Evolutionary conservation across 805 yeast genomes (phyloP), one percentile per base, ranked within the genome.

Genomic region (Ogataea trehaloabstinens): DNA sequence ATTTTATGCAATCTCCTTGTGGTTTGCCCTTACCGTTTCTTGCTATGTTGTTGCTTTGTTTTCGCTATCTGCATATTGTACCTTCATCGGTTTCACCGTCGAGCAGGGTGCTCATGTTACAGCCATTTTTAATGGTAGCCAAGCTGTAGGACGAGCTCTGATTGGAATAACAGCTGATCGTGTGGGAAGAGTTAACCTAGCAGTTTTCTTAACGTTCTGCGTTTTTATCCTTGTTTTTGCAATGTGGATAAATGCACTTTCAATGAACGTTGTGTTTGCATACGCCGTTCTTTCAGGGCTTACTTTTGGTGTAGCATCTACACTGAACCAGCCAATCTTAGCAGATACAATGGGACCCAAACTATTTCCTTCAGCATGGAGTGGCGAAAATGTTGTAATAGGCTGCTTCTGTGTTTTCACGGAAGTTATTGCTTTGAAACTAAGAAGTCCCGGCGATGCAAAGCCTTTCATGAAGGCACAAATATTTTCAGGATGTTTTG

Each of bases 401-500:
- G 64, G 64, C 4, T 28, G 57, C 4, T 57, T 67, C 25, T 36
- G 50, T 31, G 37, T 59, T 25, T 51, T 54, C 22, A 50, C 53
- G 16, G 67, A 63, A 41, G 58, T 59, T 21, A 57, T 53, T 15
- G 61, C 62, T 0, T 39, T 63, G 40, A 48, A 51, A 11, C 37
- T 61, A 34, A 42, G 57, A 27, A 45, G 58, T 24, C 22, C 35
- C 19, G 17, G 34, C 5, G 31, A 41, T 5, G 5, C 42, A 1
- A 48, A 27, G 16, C 85, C 85, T 2, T 82, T 73, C 51, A 58
- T 75, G 21, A 70, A 78, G 46, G 68, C 84, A 2, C 88, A 82
- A 51, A 66, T 80, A 2, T 78, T 78, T 49, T 73, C 79, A 5
- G 87, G 86, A 2, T 62, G 73, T 33, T 78, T 72, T 42, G 54